Percentiles rank a stretch among this genome's conserved stretches.
phyloP scores from a whole-genome alignment of 2,329 filamentous ascomycete species.

The Chrysoporthe puriensis region DNA sequence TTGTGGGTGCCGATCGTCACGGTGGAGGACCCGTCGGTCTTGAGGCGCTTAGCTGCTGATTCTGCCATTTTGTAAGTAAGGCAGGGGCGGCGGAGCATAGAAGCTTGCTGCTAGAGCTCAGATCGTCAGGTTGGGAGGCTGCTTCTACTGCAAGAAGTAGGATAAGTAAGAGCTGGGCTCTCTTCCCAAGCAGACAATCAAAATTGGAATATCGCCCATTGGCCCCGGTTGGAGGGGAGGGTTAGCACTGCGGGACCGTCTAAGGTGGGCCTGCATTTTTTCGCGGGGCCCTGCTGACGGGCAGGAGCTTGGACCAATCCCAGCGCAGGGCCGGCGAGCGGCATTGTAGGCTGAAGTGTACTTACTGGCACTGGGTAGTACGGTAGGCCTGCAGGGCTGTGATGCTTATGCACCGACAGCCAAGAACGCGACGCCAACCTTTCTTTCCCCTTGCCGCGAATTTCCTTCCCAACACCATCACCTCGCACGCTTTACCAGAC shows the following conservation, averaged over 20 bases:
- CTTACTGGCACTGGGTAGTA: neutral
- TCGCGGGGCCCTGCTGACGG: neutral
- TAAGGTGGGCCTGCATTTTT: constrained; percentile 5
- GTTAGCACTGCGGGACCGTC: neutral
- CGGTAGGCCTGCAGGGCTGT: neutral
- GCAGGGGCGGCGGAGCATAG: constrained; percentile 48
- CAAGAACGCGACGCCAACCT: constrained; percentile 17
- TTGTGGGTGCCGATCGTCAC: constrained; percentile 90
- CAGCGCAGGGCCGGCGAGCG: neutral
- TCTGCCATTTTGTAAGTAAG: constrained; percentile 60
- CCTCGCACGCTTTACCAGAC: neutral
- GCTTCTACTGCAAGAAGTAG: neutral
- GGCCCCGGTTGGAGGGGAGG: constrained; percentile 7
- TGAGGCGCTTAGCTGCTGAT: constrained; percentile 79
- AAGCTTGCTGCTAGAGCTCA: constrained; percentile 19
- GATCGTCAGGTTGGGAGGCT: no score
- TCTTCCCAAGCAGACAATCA: constrained; percentile 17
- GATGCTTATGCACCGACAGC: neutral
- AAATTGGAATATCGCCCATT: constrained; percentile 26
- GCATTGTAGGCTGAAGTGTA: neutral
- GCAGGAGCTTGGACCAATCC: constrained; percentile 13
- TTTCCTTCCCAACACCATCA: constrained; percentile 2
- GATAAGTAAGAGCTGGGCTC: neutral
- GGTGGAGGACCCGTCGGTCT: constrained; percentile 61
- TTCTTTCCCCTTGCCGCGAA: constrained; percentile 1